phyloP scores from a whole-genome alignment of 2,329 filamentous ascomycete genomes.

The Cytospora leucostoma region DNA sequence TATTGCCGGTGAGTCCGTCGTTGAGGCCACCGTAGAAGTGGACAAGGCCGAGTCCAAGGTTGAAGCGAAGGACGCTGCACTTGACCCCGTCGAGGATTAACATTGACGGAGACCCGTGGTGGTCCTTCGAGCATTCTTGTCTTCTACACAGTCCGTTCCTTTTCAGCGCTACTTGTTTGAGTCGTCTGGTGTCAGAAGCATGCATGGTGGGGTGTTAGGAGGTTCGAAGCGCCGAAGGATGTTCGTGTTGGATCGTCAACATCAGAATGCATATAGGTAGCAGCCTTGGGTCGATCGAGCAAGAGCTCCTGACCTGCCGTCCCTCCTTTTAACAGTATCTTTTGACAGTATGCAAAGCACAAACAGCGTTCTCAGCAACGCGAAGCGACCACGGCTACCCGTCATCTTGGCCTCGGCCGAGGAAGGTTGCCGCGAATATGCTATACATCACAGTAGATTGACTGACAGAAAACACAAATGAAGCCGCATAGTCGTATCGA shows the following conservation, averaged over 20 bases:
- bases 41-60: slow-evolving; percentile 37
- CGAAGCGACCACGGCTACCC: not conserved
- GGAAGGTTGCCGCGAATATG: not conserved
- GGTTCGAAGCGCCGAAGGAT: not conserved
- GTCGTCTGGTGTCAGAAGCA: not conserved
- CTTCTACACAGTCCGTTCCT: slow-evolving; percentile 8
- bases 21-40: slow-evolving; percentile 42
- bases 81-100: slow-evolving; percentile 24
- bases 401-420: not conserved
- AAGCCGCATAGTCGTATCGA: not conserved
- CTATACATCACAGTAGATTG: not conserved
- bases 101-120: not conserved
- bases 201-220: not conserved
- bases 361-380: not conserved
- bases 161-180: not conserved
- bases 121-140: slow-evolving; percentile 11
- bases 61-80: slow-evolving; percentile 39
- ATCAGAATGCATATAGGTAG: slow-evolving; percentile 23
- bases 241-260: slow-evolving; percentile 1
- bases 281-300: slow-evolving; percentile 8
- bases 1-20: slow-evolving; percentile 47
- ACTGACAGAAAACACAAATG: not conserved
- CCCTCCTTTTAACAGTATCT: slow-evolving; percentile 16
- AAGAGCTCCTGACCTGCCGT: slow-evolving; percentile 12
- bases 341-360: not conserved